Evolutionary conservation across 805 yeast genomes (phyloP), one percentile per base, ranked within the genome.

Genomic region (Metschnikowia santaceciliae): DNA sequence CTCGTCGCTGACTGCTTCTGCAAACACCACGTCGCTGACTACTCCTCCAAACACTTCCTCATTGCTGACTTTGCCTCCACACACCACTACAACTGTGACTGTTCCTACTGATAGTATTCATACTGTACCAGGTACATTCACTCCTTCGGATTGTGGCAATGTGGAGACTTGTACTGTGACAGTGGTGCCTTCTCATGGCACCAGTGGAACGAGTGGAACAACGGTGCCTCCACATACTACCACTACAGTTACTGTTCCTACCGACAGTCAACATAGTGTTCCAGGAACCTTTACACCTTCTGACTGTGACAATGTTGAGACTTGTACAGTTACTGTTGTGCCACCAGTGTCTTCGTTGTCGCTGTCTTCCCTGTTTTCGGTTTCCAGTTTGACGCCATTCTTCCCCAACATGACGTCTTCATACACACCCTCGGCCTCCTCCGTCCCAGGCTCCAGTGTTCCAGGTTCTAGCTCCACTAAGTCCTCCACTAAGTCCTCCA

Each of bases 161-260:
- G 40, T 35, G 15, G 42, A 17, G 19, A 35, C 40, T 4, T 26
- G 26, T 23, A 43, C 51, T 6, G 51, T 48, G 10, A 20, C 20
- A 20, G 42, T 34, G n/a, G 37, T 34, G 10, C 37, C 19, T 15
- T 17, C 47, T 20, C 20, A 20, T 20, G 3, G 20, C 20, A 17
- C 3, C 19, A 17, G 19, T 17, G 19, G 2, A 17, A 20, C 20
- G 20, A 20, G 20, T 20, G 20, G 20, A 20, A 20, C 20, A 6
- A 22, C 23, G 23, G 23, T 22, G 14, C 43, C 45, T n/a, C 48
- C 51, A 7, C 33, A 39, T 13, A 26, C 42, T 11, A 48, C 51
- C 17, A 33, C 36, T 6, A 37, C 42, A 2, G 14, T 33, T n/a
- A 42, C 47, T 17, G 11, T 32, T 10, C 19, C 47, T 22, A 42